A percentile compares a stretch with the other conserved stretches of the same genome.
These are phyloP conservation scores for Microcyclospora pomicola DNA, from an alignment of 2,329 filamentous ascomycete species.

Conservation along the genomic window DNA sequence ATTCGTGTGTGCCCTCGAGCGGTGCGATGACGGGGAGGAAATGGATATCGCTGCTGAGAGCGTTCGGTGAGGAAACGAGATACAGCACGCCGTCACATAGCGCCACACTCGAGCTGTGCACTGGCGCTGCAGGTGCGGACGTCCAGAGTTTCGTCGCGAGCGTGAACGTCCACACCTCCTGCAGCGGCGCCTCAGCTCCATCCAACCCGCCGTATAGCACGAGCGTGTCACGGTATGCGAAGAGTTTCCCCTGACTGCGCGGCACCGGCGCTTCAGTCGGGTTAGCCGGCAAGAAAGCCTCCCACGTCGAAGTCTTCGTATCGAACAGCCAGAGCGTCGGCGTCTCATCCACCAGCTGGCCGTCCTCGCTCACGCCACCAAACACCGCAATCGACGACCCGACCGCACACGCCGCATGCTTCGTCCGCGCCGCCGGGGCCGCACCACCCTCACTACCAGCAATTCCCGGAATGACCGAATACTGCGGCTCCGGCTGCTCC, in stretches of 20 bases:
- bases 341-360: conserved; percentile 22
- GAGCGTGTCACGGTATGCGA: conserved; percentile 17
- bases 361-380: conserved; percentile 24
- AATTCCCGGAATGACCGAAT: conserved; percentile 29
- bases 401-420: conserved; percentile 28
- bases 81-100: conserved; percentile 26
- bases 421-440: conserved; percentile 23
- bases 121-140: conserved; percentile 16
- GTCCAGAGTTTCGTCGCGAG: conserved; percentile 16
- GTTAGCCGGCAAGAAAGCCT: conserved; percentile 13
- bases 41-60: conserved; percentile 19
- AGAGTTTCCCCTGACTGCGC: conserved; percentile 14
- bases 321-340: conserved; percentile 30
- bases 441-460: conserved; percentile 17
- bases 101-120: conserved; percentile 21
- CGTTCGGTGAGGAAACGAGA: conserved; percentile 24
- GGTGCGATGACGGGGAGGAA: conserved; percentile 9
- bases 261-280: conserved; percentile 15
- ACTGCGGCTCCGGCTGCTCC: conserved; percentile 25
- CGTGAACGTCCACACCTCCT: conserved; percentile 20
- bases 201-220: conserved; percentile 18
- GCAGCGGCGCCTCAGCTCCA: conserved; percentile 11
- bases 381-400: conserved; percentile 27
- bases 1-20: conserved; percentile 18
- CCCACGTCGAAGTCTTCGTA: conserved; percentile 18